Evolutionary conservation across 139 green algal species (phyloP).

Genomic region (Astrephomene gubernaculifera): DNA sequence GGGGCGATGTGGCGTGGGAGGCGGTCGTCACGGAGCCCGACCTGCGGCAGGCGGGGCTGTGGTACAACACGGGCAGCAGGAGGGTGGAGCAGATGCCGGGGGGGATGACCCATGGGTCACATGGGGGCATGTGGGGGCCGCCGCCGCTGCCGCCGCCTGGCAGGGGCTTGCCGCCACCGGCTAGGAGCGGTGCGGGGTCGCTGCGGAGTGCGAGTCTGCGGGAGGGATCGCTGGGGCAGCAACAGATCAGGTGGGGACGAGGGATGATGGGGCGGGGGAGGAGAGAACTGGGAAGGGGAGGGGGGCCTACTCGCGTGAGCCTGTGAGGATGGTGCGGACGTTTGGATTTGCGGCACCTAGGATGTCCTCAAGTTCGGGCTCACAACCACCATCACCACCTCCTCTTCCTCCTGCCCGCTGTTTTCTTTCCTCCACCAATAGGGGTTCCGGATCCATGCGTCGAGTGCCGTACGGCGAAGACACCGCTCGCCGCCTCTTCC

Average conservation of each 20-base stretch:
- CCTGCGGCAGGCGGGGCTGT: neutral
- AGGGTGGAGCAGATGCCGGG: conserved; percentile 10
- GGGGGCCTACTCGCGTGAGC: neutral
- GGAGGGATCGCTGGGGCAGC: neutral
- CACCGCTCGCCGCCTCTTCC: conserved; percentile 4
- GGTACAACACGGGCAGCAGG: conserved; percentile 28
- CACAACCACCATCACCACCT: no score
- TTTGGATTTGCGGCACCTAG: no score
- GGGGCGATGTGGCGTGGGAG: conserved; percentile 53
- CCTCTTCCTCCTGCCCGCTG: no score
- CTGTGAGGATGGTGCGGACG: no score
- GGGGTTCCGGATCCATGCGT: no score
- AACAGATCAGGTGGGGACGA: neutral
- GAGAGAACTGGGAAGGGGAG: neutral
- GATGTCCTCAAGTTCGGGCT: no score
- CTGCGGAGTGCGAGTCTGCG: neutral
- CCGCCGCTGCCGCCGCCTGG: no score
- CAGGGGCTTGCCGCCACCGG: no score
- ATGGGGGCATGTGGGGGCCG: neutral
- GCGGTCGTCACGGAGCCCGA: conserved; percentile 37
- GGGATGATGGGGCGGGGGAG: no score
- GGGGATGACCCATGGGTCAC: neutral
- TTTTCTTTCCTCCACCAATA: no score
- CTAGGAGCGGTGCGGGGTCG: neutral
- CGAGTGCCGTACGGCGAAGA: conserved; percentile 7